Base-by-base conservation (phyloP, 2,329 filamentous ascomycete genomes). In the Cryphonectria nitschkei region DNA sequence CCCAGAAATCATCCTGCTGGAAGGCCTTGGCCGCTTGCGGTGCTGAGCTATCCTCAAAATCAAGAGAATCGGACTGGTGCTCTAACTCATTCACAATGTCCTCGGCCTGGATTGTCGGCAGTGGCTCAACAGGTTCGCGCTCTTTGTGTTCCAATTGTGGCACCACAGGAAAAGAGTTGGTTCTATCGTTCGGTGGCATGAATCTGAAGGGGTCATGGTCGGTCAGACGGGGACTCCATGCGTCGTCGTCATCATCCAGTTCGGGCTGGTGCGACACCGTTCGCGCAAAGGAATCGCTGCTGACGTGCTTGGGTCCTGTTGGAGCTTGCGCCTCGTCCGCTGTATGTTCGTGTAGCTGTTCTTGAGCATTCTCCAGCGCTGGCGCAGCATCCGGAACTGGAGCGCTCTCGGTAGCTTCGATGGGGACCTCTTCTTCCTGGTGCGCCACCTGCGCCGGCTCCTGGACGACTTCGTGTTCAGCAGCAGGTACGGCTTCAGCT, bases 161-260 rank as follows among this genome's bases (percentile, higher is more conserved):
- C 0, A 90, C 87, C 14, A 80, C 79, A 1, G 89, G 89, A 73
- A 91, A 91, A 0, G 89, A 91, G 76, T 91, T 91, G 56, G 88
- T 87, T 75, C 87, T 83, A 68, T 89, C 85, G 65, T 80, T 85
- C 2, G 84, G 81, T 11, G 86, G 80, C 86, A 91, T 88, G 73
- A 88, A 87, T 72, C 85, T 86, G 79, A 89, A 90, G 2, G 86
- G 86, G 70, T 91, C 87, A 1, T 85, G 85, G 67, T 87, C 83
- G 41, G 83, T 82, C 68, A 84, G 84, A 16, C 84, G 80, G 1
- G 88, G 75, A 65, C 80, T 85, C 85, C 86, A 90, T 72, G 90
- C 88, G 68, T 86, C 82, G 32, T 89, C 88, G 54, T 88, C 87
- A 60, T 85, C 84, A 69, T 83, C 84, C 80, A 88, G 90, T 77